Base-by-base conservation (phyloP, 2,329 filamentous ascomycete species). In the Neofusicoccum cordaticola region DNA sequence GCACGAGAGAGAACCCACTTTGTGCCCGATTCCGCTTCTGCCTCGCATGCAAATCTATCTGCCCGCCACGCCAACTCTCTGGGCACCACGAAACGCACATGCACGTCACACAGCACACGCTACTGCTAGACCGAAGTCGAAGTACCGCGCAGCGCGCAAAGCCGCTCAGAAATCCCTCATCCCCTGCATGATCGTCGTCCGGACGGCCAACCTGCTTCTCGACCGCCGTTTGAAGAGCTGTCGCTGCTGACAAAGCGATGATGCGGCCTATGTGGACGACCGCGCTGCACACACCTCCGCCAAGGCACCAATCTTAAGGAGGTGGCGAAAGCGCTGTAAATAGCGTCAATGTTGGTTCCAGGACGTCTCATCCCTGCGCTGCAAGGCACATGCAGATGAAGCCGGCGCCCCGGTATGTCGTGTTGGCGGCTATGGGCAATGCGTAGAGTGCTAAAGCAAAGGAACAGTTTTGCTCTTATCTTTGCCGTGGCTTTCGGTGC, bases 281-380 rank as follows among this genome's bases (percentile, higher is more conserved):
- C 0, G 88, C 83, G 66, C 90, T 90, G 71, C 91, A 85, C 8
- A 90, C 81, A 0, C 87, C 89, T 0, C 88, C 89, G 0, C 88
- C 88, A 0, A 91, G 74, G 1, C 87, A 86, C 70, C 91, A 88
- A 67, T 91, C 88, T 57, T 86, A 84, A 0, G 80, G 78, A 0
- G 88, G 85, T 0, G 91, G 79, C 0, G 84, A 80, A 66, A 86
- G 85, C 0, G 88, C 88, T 0, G 85, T 88, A 71, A 89, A 90
- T 0, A 91, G 80, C 0, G 86, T 87, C 17, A 91, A 77, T 4
- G 84, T 85, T 0, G 88, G 88, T 80, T 86, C 90, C 0, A 88
- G 81, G 0, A 86, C 88, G 71, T 91, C 88, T 2, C 87, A 86
- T 37, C 89, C 88, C 41, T 89, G 79, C 8, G 90, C 87, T 6